Evolutionary conservation across 306 rosid species (phyloP).

Genomic region (Cyamopsis tetragonoloba): DNA sequence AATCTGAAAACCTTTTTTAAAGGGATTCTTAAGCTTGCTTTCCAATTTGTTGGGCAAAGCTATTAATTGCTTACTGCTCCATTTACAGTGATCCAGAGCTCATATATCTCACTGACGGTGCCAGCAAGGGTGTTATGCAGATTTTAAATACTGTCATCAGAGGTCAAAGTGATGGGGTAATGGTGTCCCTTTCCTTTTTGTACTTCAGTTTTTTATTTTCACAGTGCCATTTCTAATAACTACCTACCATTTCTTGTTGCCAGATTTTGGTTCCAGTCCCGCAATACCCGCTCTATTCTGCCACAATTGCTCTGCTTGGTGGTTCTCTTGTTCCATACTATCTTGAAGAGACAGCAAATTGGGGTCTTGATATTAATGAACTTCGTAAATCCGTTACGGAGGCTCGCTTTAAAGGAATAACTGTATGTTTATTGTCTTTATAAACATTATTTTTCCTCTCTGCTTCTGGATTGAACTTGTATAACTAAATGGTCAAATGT

Average conservation of each 20-base stretch:
- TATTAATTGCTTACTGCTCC: slow-evolving; percentile 30
- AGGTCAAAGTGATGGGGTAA: slow-evolving; percentile 89
- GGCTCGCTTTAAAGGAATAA: slow-evolving; percentile 83
- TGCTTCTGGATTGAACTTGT: slow-evolving; percentile 12
- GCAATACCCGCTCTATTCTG: slow-evolving; percentile 97
- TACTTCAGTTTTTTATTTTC: background rate
- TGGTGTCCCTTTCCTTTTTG: background rate
- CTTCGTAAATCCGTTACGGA: slow-evolving; percentile 64
- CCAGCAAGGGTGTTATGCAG: slow-evolving; percentile 99
- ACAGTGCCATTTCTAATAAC: slow-evolving; percentile 16
- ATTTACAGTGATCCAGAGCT: slow-evolving; percentile 85
- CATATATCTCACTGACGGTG: slow-evolving; percentile 96
- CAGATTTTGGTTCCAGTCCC: slow-evolving; percentile 99
- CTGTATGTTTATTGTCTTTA: slow-evolving; percentile 44
- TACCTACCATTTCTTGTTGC: slow-evolving; percentile 21
- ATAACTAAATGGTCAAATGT: slow-evolving; percentile 12
- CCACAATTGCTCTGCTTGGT: slow-evolving; percentile 79
- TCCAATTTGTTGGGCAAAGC: slow-evolving; percentile 24
- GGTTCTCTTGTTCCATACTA: slow-evolving; percentile 96
- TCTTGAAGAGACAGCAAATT: slow-evolving; percentile 97
- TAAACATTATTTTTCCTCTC: slow-evolving; percentile 8
- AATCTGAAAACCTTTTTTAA: background rate
- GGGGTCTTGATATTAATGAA: slow-evolving; percentile 87
- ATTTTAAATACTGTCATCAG: slow-evolving; percentile 80
- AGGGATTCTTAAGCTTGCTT: slow-evolving; percentile 20